Conservation (phyloP, 176 grass and related monocot genomes). For the Rhynchospora pubera region DNA sequence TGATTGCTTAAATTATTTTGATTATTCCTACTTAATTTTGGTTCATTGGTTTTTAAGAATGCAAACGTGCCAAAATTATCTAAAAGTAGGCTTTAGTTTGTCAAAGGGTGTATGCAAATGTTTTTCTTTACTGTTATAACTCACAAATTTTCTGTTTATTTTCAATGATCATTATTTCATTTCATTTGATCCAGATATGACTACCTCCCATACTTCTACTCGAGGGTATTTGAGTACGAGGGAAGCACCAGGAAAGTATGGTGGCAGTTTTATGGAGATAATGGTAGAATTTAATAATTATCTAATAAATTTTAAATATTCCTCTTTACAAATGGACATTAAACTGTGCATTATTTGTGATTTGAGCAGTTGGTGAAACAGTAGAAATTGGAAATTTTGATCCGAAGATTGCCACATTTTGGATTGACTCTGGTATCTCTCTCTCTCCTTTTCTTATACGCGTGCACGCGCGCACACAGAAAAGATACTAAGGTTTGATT, state of each 20-base stretch:
- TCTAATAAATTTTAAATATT: slow-evolving; percentile 13
- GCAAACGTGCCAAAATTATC: not conserved
- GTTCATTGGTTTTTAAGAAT: not conserved
- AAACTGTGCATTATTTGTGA: not conserved
- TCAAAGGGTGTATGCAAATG: not conserved
- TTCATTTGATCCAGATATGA: slow-evolving; percentile 58
- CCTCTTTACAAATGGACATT: not conserved
- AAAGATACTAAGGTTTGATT: not conserved
- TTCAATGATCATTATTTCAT: slow-evolving; percentile 13
- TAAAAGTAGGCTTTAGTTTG: not conserved
- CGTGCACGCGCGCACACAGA: not conserved
- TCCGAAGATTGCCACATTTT: slow-evolving; percentile 76
- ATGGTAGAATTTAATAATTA: slow-evolving; percentile 35
- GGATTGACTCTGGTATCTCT: slow-evolving; percentile 72
- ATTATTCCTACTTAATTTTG: not conserved
- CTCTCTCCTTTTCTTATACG: not conserved
- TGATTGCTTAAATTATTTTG: not conserved
- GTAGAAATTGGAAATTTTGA: slow-evolving; percentile 89
- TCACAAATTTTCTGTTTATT: not conserved
- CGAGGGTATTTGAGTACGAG: slow-evolving; percentile 91
- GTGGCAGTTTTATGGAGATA: slow-evolving; percentile 99
- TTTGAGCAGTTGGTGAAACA: slow-evolving; percentile 71
- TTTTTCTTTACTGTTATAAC: not conserved
- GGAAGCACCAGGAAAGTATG: slow-evolving; percentile 84
- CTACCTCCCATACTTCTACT: slow-evolving; percentile 95